phyloP scores from a whole-genome alignment of 2,329 filamentous ascomycete genomes.

The Fusarium irregulare region DNA sequence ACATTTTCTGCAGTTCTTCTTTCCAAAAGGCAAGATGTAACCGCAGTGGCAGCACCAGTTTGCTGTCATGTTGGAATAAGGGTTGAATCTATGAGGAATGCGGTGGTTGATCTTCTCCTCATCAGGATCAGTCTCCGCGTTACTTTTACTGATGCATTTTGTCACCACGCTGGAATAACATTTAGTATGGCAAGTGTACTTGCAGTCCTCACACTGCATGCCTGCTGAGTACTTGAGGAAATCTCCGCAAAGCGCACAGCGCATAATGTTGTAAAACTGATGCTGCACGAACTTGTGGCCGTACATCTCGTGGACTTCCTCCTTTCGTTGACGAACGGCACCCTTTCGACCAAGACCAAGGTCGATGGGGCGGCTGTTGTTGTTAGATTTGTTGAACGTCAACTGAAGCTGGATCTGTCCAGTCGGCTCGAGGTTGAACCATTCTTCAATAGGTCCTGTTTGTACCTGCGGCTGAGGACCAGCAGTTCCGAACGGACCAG shows the following conservation, averaged over 20 bases:
- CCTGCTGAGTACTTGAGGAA: slow-evolving; percentile 98
- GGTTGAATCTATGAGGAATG: slow-evolving; percentile 95
- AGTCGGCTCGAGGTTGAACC: slow-evolving; percentile 96
- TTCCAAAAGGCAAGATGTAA: slow-evolving; percentile 92
- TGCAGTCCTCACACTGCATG: slow-evolving; percentile 99
- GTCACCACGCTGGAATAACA: slow-evolving; percentile 97
- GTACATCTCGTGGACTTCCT: slow-evolving; percentile 98
- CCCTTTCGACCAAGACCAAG: slow-evolving; percentile 93
- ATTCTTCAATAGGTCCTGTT: slow-evolving; percentile 81
- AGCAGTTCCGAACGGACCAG: slow-evolving; percentile 50
- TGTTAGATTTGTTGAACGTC: slow-evolving; percentile 91
- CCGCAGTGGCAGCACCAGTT: slow-evolving; percentile 99
- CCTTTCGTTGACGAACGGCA: slow-evolving; percentile 96
- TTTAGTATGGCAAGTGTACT: slow-evolving; percentile 98
- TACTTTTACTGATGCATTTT: slow-evolving; percentile 99
- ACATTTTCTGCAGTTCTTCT: slow-evolving; percentile 94
- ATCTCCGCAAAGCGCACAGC: slow-evolving; percentile 95
- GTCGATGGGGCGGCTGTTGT: slow-evolving; percentile 84
- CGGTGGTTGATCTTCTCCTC: slow-evolving; percentile 99
- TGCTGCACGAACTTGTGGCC: slow-evolving; percentile 99
- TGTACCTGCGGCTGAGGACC: slow-evolving; percentile 62
- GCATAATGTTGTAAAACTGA: slow-evolving; percentile 99
- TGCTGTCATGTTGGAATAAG: slow-evolving; percentile 96
- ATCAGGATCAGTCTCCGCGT: slow-evolving; percentile 96
- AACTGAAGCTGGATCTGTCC: slow-evolving; percentile 92